phyloP scores from a whole-genome alignment of 495 filamentous ascomycete species.

The Tuber aestivum region DNA sequence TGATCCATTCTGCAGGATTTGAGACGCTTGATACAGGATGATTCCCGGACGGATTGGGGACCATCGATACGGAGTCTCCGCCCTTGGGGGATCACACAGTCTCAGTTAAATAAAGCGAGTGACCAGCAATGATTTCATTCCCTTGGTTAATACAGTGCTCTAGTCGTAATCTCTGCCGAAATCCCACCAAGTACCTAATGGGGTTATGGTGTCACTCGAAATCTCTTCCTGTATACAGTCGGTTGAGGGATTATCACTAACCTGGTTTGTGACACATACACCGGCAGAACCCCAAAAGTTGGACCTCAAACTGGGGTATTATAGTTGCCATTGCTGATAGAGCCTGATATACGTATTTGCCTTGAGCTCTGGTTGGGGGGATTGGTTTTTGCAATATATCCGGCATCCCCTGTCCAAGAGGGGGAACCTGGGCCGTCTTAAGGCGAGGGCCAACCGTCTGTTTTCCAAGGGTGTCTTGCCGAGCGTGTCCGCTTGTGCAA shows the following conservation, averaged over 20 bases:
- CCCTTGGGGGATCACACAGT: background rate
- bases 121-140: background rate
- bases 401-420: background rate
- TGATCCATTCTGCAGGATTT: background rate
- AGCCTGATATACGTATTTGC: background rate
- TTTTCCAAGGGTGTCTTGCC: background rate
- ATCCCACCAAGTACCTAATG: background rate
- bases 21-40: background rate
- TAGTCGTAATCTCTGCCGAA: background rate
- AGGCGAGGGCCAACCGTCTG: background rate
- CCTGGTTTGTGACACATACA: too few relatives aligned
- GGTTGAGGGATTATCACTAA: too few relatives aligned
- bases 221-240: background rate
- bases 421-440: background rate
- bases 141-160: background rate
- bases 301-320: too few relatives aligned
- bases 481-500: background rate
- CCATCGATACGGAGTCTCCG: background rate
- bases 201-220: background rate
- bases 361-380: background rate
- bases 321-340: too few relatives aligned
- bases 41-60: background rate
- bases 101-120: background rate
- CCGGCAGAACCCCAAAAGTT: too few relatives aligned
- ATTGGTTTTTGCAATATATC: background rate